phyloP scores from a whole-genome alignment of 2,329 filamentous ascomycete species.

The Xylaria digitata region DNA sequence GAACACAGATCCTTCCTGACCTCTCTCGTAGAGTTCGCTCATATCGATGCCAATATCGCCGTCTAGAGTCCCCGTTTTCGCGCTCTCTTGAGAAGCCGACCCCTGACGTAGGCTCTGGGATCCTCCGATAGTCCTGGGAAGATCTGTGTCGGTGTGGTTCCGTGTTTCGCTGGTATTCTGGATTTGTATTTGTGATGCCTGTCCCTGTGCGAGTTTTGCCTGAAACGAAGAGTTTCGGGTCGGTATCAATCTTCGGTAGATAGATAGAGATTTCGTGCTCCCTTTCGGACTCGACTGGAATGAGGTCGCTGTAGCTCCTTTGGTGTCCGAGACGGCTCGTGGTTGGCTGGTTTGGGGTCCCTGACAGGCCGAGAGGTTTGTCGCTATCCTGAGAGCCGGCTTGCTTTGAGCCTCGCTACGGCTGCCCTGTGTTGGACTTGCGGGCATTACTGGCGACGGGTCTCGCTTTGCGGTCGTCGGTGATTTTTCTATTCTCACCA shows the following conservation, averaged over 20 bases:
- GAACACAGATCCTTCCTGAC: slow-evolving; percentile 57
- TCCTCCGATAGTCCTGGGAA: slow-evolving; percentile 21
- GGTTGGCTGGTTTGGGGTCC: slow-evolving; percentile 23
- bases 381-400: slow-evolving; percentile 23
- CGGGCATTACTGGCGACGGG: neutral
- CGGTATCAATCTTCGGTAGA: slow-evolving; percentile 46
- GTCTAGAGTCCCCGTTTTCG: neutral
- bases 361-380: slow-evolving; percentile 23
- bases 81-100: neutral
- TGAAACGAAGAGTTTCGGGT: slow-evolving; percentile 41
- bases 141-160: slow-evolving; percentile 27
- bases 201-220: slow-evolving; percentile 21
- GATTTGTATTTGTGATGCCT: slow-evolving; percentile 26
- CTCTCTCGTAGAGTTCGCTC: slow-evolving; percentile 30
- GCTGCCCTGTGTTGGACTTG: slow-evolving; percentile 2
- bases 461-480: neutral
- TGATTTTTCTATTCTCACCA: neutral
- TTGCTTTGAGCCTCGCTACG: slow-evolving; percentile 24
- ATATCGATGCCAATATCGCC: slow-evolving; percentile 6
- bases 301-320: slow-evolving; percentile 54
- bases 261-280: slow-evolving; percentile 46
- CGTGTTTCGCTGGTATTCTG: slow-evolving; percentile 30
- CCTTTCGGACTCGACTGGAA: slow-evolving; percentile 51
- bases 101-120: slow-evolving; percentile 30
- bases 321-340: slow-evolving; percentile 31